Evolutionary conservation across 176 grass and related monocot species (phyloP).

Genomic region (Olyra latifolia): DNA sequence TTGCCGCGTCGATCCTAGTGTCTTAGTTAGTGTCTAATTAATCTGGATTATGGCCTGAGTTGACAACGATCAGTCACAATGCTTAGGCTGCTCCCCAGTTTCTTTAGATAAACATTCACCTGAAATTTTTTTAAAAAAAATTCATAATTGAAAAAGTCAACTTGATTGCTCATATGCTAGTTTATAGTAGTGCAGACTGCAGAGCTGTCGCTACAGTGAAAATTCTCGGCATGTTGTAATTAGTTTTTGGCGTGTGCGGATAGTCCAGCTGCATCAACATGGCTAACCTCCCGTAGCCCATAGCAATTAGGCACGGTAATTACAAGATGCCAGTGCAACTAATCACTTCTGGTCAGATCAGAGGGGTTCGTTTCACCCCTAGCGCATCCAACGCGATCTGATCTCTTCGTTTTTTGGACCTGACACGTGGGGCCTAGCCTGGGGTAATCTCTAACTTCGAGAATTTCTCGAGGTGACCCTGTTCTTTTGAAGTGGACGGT

Average conservation of each 20-base stretch:
- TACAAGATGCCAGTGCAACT: background rate
- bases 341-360: background rate
- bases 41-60: background rate
- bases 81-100: background rate
- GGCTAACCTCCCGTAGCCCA: background rate
- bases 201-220: background rate
- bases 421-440: background rate
- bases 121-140: background rate
- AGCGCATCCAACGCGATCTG: background rate
- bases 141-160: background rate
- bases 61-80: background rate
- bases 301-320: background rate
- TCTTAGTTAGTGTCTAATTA: background rate
- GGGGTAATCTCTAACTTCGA: too few species aligned
- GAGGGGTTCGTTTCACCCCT: too few species aligned
- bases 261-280: constrained; percentile 21
- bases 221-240: background rate
- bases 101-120: background rate
- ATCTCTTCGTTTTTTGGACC: background rate
- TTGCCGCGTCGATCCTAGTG: background rate
- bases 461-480: too few species aligned
- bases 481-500: too few species aligned
- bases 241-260: constrained; percentile 9
- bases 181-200: constrained; percentile 26
- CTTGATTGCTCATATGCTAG: background rate